Evolutionary conservation across 768 basidiomycete species (phyloP).

Genomic region (Trametopsis cervina): DNA sequence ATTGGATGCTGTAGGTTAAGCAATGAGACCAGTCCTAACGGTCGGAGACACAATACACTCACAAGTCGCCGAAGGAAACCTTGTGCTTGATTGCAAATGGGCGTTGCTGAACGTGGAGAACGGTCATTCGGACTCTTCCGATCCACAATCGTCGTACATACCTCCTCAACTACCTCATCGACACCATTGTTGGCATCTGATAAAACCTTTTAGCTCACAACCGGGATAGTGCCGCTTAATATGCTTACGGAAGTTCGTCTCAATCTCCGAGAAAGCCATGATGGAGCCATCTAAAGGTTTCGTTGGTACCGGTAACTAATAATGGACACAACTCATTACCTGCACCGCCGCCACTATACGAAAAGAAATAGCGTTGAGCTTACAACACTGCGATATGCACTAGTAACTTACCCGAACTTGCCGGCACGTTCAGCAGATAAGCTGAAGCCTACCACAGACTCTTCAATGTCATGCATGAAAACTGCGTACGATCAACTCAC

Average conservation of each 20-base stretch:
- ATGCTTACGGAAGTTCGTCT: background rate
- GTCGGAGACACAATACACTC: background rate
- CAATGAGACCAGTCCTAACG: background rate
- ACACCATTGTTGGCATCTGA: background rate
- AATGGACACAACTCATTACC: too few species aligned
- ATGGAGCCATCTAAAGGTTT: background rate
- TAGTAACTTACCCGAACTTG: background rate
- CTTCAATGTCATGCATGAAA: too few species aligned
- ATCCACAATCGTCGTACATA: background rate
- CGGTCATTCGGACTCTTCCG: background rate
- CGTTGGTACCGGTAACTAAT: too few species aligned
- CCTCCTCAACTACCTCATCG: background rate
- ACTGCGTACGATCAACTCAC: too few species aligned
- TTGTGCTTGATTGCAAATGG: slow-evolving; percentile 10
- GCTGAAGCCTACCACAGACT: slow-evolving; percentile 1
- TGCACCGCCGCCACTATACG: too few species aligned
- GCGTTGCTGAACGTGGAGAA: slow-evolving; percentile 1
- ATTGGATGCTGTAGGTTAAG: slow-evolving; percentile 2
- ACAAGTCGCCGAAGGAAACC: slow-evolving; percentile 13
- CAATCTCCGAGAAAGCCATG: background rate
- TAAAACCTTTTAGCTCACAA: background rate
- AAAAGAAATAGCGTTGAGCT: too few species aligned
- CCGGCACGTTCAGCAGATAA: slow-evolving; percentile 5
- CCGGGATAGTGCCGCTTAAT: background rate
- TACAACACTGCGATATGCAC: too few species aligned